Conservation (phyloP, 2,329 filamentous ascomycete genomes). For the Hypoxylon sp. region DNA sequence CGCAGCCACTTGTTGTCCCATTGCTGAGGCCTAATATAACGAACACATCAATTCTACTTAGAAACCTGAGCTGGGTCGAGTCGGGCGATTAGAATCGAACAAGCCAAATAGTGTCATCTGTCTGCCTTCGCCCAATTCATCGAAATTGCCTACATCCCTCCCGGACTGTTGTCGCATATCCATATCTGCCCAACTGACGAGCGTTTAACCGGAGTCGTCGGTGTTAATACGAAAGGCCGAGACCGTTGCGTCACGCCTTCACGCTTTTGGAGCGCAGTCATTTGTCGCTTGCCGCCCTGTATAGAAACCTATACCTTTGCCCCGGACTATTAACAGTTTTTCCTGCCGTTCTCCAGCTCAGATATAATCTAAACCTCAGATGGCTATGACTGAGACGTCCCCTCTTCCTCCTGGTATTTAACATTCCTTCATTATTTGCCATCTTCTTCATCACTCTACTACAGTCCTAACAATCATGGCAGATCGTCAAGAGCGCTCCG, state of each 20-base stretch:
- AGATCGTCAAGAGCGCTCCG: slow-evolving; percentile 70
- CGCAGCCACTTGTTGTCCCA: slow-evolving; percentile 14
- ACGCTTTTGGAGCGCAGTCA: slow-evolving; percentile 14
- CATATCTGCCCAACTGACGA: slow-evolving; percentile 13
- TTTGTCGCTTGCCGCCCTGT: slow-evolving; percentile 9
- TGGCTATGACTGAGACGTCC: slow-evolving; percentile 44
- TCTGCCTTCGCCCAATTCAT: slow-evolving; percentile 1
- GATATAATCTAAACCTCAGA: slow-evolving; percentile 23
- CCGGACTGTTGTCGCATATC: slow-evolving; percentile 23
- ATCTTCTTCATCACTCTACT: slow-evolving; percentile 2
- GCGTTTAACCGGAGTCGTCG: slow-evolving; percentile 1
- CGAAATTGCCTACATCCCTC: not conserved
- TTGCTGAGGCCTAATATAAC: slow-evolving; percentile 16
- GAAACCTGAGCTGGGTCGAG: not conserved
- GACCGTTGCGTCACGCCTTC: slow-evolving; percentile 23
- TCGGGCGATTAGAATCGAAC: not conserved
- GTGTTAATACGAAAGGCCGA: slow-evolving; percentile 14
- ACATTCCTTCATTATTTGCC: not conserved
- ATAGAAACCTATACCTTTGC: not conserved
- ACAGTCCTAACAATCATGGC: slow-evolving; percentile 44
- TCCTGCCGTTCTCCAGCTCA: not conserved
- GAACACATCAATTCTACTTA: not conserved
- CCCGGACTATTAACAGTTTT: not conserved
- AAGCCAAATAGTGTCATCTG: not conserved
- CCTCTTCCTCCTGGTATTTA: slow-evolving; percentile 39